Evolutionary conservation across 2,329 filamentous ascomycete genomes (phyloP), one percentile per base, ranked within the genome.

Genomic region (Colletotrichum tropicale): DNA sequence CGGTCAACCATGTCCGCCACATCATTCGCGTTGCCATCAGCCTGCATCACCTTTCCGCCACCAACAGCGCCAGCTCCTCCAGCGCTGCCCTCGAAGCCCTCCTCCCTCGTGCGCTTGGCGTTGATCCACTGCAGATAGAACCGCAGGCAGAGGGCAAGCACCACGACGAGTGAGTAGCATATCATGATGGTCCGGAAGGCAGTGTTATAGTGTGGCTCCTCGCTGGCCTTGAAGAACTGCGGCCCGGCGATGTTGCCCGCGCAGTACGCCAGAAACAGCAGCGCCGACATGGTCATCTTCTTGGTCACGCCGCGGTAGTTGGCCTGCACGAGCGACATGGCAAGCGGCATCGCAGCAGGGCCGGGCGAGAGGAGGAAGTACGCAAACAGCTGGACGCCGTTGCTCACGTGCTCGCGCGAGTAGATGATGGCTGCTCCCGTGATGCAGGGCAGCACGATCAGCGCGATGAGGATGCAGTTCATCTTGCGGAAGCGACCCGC

Each of bases 281-380:
- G 78, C 0, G 89, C 89, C 2, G 89, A 91, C 71, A 91, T 88
- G 8, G 89, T 91, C 86, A 90, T 90, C 81, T 91, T 92, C 84
- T 92, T 92, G 36, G 90, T 91, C 24, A 90, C 88, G 18, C 90
- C 90, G 15, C 87, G 86, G 77, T 88, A 90, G 79, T 92, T 91
- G 18, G 88, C 85, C 79, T 90, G 88, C 5, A 91, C 87, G 1
- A 92, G 86, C 1, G 90, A 87, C 82, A 92, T 86, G 13, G 86
- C 86, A 2, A 92, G 85, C 0, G 91, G 90, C 82, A 92, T 86
- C 3, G 88, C 88, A 0, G 88, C 85, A 0, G 90, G 88, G 0
- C 90, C 90, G 0, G 88, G 87, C 1, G 88, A 87, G 5, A 92
- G 84, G 12, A 91, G 81, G 78, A 92, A 92, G 81, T 92, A 92